Conservation (phyloP, 257 asterid species). For the Anisodus tanguticus region DNA sequence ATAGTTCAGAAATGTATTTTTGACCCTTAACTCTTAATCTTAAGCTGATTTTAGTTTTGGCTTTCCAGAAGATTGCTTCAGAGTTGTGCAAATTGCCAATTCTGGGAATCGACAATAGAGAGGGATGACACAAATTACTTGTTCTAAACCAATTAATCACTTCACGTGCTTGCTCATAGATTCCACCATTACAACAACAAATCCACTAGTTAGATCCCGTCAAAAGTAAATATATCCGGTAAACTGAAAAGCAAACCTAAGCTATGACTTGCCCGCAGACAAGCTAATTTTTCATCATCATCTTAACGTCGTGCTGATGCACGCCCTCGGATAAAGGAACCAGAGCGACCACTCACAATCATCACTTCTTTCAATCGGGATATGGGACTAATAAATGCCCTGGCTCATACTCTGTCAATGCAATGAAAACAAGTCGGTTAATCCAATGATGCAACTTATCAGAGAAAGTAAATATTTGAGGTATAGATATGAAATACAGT, state of each 20-base stretch:
- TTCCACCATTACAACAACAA: background rate
- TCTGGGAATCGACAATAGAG: background rate
- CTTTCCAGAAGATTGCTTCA: too few relatives aligned
- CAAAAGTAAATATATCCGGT: background rate
- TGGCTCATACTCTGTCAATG: conserved; percentile 41
- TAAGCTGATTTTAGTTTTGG: too few relatives aligned
- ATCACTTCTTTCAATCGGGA: conserved; percentile 43
- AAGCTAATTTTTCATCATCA: conserved; percentile 25
- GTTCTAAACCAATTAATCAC: background rate
- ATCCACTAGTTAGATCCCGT: background rate
- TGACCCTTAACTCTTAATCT: too few relatives aligned
- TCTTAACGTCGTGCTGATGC: conserved; percentile 38
- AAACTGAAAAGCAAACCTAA: background rate
- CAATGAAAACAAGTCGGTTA: conserved; percentile 3
- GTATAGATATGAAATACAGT: background rate
- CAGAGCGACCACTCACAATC: conserved; percentile 38
- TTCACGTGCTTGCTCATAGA: conserved; percentile 3
- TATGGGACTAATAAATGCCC: conserved; percentile 45
- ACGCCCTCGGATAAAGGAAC: conserved; percentile 40
- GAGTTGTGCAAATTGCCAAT: background rate
- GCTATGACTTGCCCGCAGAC: background rate
- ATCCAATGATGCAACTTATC: background rate
- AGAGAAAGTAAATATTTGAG: background rate
- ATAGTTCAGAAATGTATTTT: too few relatives aligned
- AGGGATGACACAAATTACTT: background rate